Evolutionary conservation across 2,329 filamentous ascomycete genomes (phyloP).

Genomic region (Didymella pomorum): DNA sequence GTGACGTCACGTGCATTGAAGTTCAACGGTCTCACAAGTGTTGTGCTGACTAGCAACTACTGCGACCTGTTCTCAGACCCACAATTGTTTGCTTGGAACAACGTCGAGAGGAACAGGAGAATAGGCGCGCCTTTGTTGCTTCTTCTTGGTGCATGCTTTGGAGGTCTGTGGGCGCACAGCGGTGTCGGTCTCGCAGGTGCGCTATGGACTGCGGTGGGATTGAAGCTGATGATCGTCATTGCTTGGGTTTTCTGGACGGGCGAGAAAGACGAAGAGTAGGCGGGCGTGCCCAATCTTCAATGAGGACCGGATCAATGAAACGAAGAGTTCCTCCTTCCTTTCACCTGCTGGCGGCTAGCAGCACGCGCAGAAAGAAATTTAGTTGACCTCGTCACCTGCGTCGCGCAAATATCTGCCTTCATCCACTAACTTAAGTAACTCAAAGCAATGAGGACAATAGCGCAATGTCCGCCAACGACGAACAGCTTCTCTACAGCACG

Average conservation of each 20-base stretch:
- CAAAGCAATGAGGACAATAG: background rate
- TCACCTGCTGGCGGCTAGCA: background rate
- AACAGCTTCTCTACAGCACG: background rate
- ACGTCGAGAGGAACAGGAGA: slow-evolving; percentile 63
- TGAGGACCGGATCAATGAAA: background rate
- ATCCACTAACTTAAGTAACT: background rate
- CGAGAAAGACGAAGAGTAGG: slow-evolving; percentile 36
- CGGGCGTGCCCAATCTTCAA: too few relatives aligned
- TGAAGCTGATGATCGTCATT: slow-evolving; percentile 52
- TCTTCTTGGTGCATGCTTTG: slow-evolving; percentile 62
- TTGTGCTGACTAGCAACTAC: slow-evolving; percentile 82
- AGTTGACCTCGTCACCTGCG: background rate
- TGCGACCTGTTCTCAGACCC: slow-evolving; percentile 79
- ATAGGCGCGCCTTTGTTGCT: slow-evolving; percentile 60
- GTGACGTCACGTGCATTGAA: slow-evolving; percentile 75
- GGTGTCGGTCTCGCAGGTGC: slow-evolving; percentile 60
- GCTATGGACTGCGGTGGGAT: slow-evolving; percentile 56
- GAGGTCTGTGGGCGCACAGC: slow-evolving; percentile 64
- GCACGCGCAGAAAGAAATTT: background rate
- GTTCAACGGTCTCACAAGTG: slow-evolving; percentile 75
- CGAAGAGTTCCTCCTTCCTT: background rate
- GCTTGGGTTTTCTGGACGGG: slow-evolving; percentile 55
- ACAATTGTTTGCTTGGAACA: slow-evolving; percentile 56
- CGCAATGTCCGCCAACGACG: background rate
- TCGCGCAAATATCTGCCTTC: background rate